phyloP scores from a whole-genome alignment of 352 stramenopile species.

The Globisporangium abappressorium region DNA sequence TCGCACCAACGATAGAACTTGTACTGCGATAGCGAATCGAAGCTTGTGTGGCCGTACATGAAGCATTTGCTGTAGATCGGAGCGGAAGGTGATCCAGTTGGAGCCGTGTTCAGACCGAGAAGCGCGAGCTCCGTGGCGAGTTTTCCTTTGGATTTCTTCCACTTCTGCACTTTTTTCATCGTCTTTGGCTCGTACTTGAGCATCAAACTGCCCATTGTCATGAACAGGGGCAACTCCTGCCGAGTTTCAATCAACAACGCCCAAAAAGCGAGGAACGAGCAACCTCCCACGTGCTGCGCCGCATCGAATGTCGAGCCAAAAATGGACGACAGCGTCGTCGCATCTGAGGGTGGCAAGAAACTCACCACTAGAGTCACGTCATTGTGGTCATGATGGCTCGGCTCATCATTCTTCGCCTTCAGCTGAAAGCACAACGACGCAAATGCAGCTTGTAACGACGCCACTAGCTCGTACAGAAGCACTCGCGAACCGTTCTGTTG shows the following conservation, averaged over 20 bases:
- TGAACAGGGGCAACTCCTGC: slow-evolving; percentile 69
- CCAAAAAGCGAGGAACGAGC: slow-evolving; percentile 66
- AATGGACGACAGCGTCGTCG: slow-evolving; percentile 56
- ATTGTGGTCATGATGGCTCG: slow-evolving; percentile 28
- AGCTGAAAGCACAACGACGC: slow-evolving; percentile 33
- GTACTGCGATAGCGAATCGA: slow-evolving; percentile 61
- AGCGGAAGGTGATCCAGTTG: slow-evolving; percentile 13
- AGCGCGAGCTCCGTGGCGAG: slow-evolving; percentile 41
- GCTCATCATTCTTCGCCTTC: slow-evolving; percentile 28
- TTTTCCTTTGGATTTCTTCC: slow-evolving; percentile 62
- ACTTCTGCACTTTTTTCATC: slow-evolving; percentile 80
- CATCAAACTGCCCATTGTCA: slow-evolving; percentile 61
- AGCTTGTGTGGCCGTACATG: slow-evolving; percentile 43
- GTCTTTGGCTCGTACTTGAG: slow-evolving; percentile 74
- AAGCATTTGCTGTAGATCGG: slow-evolving; percentile 21
- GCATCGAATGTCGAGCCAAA: slow-evolving; percentile 62
- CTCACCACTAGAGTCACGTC: slow-evolving; percentile 46
- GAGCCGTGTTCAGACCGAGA: slow-evolving; percentile 27
- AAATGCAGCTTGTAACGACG: slow-evolving; percentile 35
- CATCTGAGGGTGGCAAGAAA: slow-evolving; percentile 50
- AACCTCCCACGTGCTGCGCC: slow-evolving; percentile 63
- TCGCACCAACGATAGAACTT: slow-evolving; percentile 71
- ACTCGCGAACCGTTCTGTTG: neutral
- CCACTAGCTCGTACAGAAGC: slow-evolving; percentile 41
- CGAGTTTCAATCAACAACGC: slow-evolving; percentile 67